These are phyloP conservation scores for Pezicula radicicola DNA, from an alignment of 2,329 filamentous ascomycete species.

Conservation along the genomic window DNA sequence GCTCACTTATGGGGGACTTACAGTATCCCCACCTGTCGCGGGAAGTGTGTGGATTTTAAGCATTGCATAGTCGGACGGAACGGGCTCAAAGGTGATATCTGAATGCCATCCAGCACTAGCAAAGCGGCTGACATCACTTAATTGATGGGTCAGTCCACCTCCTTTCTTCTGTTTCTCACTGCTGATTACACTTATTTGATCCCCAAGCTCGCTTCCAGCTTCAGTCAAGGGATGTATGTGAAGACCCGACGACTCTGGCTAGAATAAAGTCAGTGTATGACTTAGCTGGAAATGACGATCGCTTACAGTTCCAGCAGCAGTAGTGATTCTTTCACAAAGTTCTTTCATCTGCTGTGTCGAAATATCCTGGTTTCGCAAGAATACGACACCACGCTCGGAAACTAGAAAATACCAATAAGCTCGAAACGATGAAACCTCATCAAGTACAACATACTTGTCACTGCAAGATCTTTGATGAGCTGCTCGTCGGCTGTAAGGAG, in stretches of 20 bases:
- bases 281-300: background rate
- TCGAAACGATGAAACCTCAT: background rate
- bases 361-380: slow-evolving; percentile 46
- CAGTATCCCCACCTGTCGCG: slow-evolving; percentile 40
- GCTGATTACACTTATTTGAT: slow-evolving; percentile 55
- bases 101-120: slow-evolving; percentile 48
- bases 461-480: slow-evolving; percentile 58
- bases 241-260: slow-evolving; percentile 38
- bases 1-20: slow-evolving; percentile 43
- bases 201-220: slow-evolving; percentile 47
- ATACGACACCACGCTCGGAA: slow-evolving; percentile 58
- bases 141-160: slow-evolving; percentile 40
- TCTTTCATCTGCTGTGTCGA: slow-evolving; percentile 38
- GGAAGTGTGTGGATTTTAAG: slow-evolving; percentile 47
- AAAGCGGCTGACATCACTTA: slow-evolving; percentile 48
- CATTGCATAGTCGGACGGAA: slow-evolving; percentile 51
- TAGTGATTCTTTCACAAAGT: slow-evolving; percentile 42
- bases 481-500: slow-evolving; percentile 51
- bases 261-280: background rate
- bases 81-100: slow-evolving; percentile 51
- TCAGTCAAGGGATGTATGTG: slow-evolving; percentile 52
- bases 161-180: slow-evolving; percentile 33
- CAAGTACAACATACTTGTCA: slow-evolving; percentile 30
- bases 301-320: slow-evolving; percentile 36
- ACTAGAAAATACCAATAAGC: slow-evolving; percentile 52